phyloP scores from a whole-genome alignment of 169 alveolate species.

The Babesia sp. region DNA sequence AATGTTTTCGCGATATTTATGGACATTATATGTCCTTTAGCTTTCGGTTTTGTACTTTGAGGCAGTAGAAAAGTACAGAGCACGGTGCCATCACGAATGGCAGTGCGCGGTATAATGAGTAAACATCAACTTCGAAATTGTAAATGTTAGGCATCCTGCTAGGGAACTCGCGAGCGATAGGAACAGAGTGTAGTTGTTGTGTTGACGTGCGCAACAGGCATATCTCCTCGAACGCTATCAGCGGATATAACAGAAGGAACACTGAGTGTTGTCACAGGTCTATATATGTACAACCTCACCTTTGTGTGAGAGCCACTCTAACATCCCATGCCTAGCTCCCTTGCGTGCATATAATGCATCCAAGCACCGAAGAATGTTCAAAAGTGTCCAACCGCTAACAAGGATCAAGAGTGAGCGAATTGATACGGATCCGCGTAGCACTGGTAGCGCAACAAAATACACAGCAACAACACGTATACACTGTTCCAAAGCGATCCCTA shows the following conservation, averaged over 20 bases:
- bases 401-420: constrained; percentile 7
- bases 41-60: constrained; percentile 15
- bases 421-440: constrained; percentile 2
- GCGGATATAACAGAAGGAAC: constrained; percentile 48
- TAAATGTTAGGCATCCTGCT: constrained; percentile 60
- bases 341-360: background rate
- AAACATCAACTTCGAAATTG: constrained; percentile 51
- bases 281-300: background rate
- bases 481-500: background rate
- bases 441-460: constrained; percentile 21
- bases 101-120: constrained; percentile 26
- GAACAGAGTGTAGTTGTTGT: background rate
- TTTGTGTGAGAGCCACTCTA: constrained; percentile 22
- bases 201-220: constrained; percentile 21
- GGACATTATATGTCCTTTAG: constrained; percentile 5
- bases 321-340: background rate
- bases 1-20: background rate
- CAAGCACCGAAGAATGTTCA: constrained; percentile 25
- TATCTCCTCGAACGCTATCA: constrained; percentile 38
- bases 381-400: constrained; percentile 23
- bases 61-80: constrained; percentile 25
- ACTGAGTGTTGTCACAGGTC: constrained; percentile 7
- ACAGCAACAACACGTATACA: constrained; percentile 11
- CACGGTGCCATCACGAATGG: constrained; percentile 40
- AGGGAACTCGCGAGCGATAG: constrained; percentile 37